A percentile compares a stretch with the other conserved stretches of the same genome.
Conservation (phyloP, 495 filamentous ascomycete genomes). For the Tuber brumale region DNA sequence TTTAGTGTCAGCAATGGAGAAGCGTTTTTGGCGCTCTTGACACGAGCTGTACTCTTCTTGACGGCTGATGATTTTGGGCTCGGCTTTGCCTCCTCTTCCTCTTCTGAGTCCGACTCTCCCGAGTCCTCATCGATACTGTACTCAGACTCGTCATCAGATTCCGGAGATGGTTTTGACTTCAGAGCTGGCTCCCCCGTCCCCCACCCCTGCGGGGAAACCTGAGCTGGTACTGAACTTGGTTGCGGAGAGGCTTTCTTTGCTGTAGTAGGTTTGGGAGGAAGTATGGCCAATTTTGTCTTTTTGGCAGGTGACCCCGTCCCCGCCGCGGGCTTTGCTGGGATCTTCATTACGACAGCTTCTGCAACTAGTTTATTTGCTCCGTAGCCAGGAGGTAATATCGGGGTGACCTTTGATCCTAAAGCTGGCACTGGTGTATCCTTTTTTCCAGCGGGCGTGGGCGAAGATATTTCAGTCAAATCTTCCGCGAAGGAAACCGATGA, state of each 20-base stretch:
- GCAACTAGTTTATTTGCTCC: conserved; percentile 1
- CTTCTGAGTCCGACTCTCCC: neutral
- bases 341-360: neutral
- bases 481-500: conserved; percentile 37
- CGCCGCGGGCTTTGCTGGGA: neutral
- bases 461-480: conserved; percentile 2
- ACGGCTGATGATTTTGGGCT: neutral
- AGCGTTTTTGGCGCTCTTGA: neutral
- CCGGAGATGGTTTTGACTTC: neutral
- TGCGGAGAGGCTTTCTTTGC: neutral
- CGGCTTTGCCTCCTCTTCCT: neutral
- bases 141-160: neutral
- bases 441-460: conserved; percentile 21
- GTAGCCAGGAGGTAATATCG: conserved; percentile 32
- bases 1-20: neutral
- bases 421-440: neutral
- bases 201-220: neutral
- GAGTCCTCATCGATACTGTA: neutral
- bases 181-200: neutral
- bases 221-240: neutral
- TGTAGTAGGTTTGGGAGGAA: neutral
- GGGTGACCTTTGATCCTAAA: conserved; percentile 20
- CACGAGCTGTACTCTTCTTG: neutral
- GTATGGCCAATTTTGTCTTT: conserved; percentile 4
- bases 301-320: neutral